Conservation (phyloP, 2,329 filamentous ascomycete species). For the Neofusicoccum sp. region DNA sequence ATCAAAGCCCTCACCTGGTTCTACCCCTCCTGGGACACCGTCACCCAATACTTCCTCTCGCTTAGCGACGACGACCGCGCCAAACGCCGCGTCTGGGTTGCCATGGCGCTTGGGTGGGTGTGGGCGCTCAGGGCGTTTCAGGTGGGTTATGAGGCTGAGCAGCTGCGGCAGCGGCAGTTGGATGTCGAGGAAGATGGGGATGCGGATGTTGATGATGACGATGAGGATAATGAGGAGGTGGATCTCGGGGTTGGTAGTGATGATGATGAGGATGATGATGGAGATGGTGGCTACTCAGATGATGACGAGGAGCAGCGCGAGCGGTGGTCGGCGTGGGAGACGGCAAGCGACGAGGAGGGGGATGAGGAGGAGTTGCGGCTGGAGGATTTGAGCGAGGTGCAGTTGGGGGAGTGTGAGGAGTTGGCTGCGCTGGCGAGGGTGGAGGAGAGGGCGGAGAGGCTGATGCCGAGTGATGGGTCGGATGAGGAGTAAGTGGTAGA, state of each 20-base stretch:
- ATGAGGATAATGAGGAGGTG: not conserved
- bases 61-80: too few species aligned
- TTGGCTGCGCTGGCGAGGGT: not conserved
- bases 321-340: too few species aligned
- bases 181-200: not conserved
- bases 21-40: not conserved
- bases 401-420: not conserved
- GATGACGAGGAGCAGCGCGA: too few species aligned
- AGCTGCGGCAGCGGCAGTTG: not conserved
- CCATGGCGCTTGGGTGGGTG: constrained; percentile 5
- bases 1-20: not conserved
- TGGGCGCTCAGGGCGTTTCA: not conserved
- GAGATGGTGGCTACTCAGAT: not conserved
- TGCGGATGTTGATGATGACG: not conserved
- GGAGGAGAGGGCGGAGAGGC: not conserved
- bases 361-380: not conserved
- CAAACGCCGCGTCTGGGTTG: constrained; percentile 2
- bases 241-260: not conserved
- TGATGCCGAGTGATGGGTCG: constrained; percentile 2
- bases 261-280: not conserved
- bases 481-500: not conserved
- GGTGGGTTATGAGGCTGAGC: not conserved
- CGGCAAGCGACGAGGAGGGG: not conserved
- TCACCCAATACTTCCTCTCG: not conserved
- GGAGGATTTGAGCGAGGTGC: constrained; percentile 12